Conservation (phyloP, 352 stramenopile species). For the Pseudoperonospora humuli region DNA sequence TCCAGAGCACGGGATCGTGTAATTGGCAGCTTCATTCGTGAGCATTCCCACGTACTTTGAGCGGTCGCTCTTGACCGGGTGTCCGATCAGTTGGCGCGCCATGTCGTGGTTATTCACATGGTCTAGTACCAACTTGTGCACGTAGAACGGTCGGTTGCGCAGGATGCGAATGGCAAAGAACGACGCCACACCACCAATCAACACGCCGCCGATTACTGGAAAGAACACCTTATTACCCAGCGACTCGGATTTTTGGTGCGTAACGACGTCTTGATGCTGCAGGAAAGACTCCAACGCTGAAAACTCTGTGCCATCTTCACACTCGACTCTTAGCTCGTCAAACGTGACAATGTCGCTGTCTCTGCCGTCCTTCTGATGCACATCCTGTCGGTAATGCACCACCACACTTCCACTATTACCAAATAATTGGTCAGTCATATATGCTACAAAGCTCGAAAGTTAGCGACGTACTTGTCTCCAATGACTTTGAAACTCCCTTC, state of each 20-base stretch:
- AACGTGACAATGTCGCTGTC: constrained; percentile 44
- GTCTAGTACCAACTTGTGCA: constrained; percentile 72
- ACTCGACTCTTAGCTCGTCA: constrained; percentile 37
- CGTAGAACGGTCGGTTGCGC: constrained; percentile 69
- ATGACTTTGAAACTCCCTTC: constrained; percentile 45
- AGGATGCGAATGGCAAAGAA: constrained; percentile 73
- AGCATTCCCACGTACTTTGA: constrained; percentile 60
- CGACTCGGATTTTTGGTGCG: constrained; percentile 52
- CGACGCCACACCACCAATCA: constrained; percentile 56
- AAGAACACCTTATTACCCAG: constrained; percentile 67
- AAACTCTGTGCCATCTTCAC: constrained; percentile 42
- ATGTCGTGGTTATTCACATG: constrained; percentile 67
- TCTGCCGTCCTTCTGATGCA: constrained; percentile 8
- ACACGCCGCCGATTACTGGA: constrained; percentile 45
- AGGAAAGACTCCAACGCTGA: constrained; percentile 59
- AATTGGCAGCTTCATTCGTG: constrained; percentile 53
- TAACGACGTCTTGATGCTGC: constrained; percentile 38
- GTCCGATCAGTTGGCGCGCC: constrained; percentile 46
- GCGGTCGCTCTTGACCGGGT: constrained; percentile 66
- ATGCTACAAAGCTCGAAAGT: background rate
- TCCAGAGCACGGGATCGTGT: constrained; percentile 56
- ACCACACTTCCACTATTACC: constrained; percentile 27
- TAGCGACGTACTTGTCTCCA: constrained; percentile 41
- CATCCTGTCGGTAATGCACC: constrained; percentile 44
- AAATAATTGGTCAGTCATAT: background rate